Conservation (phyloP, 1,139 yeast genomes). For the Suhomyces kunorum region DNA sequence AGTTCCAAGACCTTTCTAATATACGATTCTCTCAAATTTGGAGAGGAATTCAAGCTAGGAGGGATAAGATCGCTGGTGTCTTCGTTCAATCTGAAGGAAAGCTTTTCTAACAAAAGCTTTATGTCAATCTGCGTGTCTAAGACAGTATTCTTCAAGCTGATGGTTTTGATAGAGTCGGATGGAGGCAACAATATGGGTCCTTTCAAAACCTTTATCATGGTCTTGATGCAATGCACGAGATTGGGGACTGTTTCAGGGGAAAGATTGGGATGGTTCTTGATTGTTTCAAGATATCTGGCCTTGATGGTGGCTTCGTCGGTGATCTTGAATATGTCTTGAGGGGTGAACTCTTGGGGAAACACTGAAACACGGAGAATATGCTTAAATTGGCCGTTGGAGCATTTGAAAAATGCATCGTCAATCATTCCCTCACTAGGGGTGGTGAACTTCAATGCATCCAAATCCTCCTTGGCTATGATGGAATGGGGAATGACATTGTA, state of each 20-base stretch:
- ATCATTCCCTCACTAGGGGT: conserved; percentile 16
- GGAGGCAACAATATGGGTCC: conserved; percentile 56
- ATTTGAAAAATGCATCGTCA: conserved; percentile 40
- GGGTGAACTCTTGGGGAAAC: conserved; percentile 33
- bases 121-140: conserved; percentile 60
- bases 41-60: conserved; percentile 43
- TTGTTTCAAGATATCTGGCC: conserved; percentile 31
- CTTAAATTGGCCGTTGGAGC: conserved; percentile 27
- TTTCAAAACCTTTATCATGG: conserved; percentile 57
- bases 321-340: conserved; percentile 29
- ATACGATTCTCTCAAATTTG: conserved; percentile 44
- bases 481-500: conserved; percentile 35
- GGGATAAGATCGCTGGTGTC: conserved; percentile 56
- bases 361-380: conserved; percentile 40
- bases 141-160: conserved; percentile 49
- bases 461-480: conserved; percentile 31
- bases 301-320: conserved; percentile 29
- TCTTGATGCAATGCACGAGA: conserved; percentile 55
- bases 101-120: conserved; percentile 46
- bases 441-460: conserved; percentile 17
- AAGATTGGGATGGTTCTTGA: conserved; percentile 31
- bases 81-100: conserved; percentile 45
- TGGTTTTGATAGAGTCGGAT: conserved; percentile 51
- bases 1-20: conserved; percentile 53
- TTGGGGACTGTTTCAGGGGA: conserved; percentile 45